Evolutionary conservation across 371 early-diverging fungal species (phyloP).

Genomic region (Lichtheimia ornata): DNA sequence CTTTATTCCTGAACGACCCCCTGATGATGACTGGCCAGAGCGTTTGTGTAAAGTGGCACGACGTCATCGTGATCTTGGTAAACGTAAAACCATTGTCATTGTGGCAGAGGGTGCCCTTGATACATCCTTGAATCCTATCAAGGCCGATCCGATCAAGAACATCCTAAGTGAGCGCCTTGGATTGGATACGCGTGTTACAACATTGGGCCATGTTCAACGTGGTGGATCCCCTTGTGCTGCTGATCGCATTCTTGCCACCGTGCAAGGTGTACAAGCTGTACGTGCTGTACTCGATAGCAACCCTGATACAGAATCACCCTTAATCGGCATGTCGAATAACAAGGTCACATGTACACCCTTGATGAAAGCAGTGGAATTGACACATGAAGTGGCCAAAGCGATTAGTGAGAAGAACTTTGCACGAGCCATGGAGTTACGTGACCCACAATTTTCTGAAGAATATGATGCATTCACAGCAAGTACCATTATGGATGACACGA

Average conservation of each 20-base stretch:
- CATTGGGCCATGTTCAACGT: conserved; percentile 98
- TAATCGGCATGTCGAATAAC: conserved; percentile 90
- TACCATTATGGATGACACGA: conserved; percentile 31
- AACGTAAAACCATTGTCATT: conserved; percentile 90
- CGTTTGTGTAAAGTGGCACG: conserved; percentile 68
- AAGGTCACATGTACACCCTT: conserved; percentile 76
- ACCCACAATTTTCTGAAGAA: conserved; percentile 72
- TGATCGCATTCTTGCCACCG: conserved; percentile 86
- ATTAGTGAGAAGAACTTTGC: conserved; percentile 80
- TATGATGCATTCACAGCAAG: conserved; percentile 33
- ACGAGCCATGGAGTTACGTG: conserved; percentile 84
- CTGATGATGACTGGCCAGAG: conserved; percentile 81
- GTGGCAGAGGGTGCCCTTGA: conserved; percentile 98
- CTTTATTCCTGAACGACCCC: conserved; percentile 96
- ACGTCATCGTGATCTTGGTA: conserved; percentile 67
- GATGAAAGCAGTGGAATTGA: conserved; percentile 86
- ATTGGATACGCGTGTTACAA: conserved; percentile 92
- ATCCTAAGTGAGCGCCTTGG: conserved; percentile 75
- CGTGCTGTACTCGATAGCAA: conserved; percentile 83
- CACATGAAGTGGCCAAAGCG: conserved; percentile 69
- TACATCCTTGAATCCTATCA: conserved; percentile 84
- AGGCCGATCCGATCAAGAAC: conserved; percentile 78
- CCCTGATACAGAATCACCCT: conserved; percentile 79
- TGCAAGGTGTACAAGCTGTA: conserved; percentile 94
- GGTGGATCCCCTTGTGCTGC: conserved; percentile 94